Base-by-base conservation (phyloP, 306 rosid species). In the Trifolium repens region DNA sequence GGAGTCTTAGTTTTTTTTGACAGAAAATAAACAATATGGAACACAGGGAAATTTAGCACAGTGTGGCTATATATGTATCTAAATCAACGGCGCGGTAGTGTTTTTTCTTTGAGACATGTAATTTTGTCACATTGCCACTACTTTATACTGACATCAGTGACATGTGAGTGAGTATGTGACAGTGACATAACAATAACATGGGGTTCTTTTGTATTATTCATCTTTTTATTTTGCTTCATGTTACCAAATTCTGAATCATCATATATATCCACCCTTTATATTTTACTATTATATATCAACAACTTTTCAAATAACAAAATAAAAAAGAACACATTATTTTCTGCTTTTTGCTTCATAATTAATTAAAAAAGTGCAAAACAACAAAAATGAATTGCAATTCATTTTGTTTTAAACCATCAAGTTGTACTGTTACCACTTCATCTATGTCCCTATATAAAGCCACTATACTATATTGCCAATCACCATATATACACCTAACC, bases 391-490 rank as follows among this genome's bases (percentile, higher is more conserved):
- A 66, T 60, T 16, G 60, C 7, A 50, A 27, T 26, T 46, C 66
- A 68, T 58, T 58, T 78, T 73, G 27, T 16, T 54, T 37, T 67
- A 52, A 19, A 66, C 19, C 65, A 73, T 7, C 75, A 26, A 57
- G 12, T 26, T 46, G 60, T 63, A 22, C 15, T 47, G 39, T 57
- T 39, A 67, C 16, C 46, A 47, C 50, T 67, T 35, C 16, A 2
- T 65, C 26, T 19, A 9, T 65, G 44, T 70, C 73, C 47, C 78
- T 65, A 53, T 82, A 78, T 78, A 83, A 79, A 49, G 73, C 13
- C 68, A 69, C n/a, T 26, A 57, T 52, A 70, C 8, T 12, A 47
- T 50, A 39, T 49, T 44, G 66, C 15, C 78, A 75, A 39, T 80
- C 57, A 60, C 12, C 32, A 9, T 19, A 30, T 52, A 26, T 11